Evolutionary conservation across 2,329 filamentous ascomycete species (phyloP).

Genomic region (Emericellopsis atlantica): DNA sequence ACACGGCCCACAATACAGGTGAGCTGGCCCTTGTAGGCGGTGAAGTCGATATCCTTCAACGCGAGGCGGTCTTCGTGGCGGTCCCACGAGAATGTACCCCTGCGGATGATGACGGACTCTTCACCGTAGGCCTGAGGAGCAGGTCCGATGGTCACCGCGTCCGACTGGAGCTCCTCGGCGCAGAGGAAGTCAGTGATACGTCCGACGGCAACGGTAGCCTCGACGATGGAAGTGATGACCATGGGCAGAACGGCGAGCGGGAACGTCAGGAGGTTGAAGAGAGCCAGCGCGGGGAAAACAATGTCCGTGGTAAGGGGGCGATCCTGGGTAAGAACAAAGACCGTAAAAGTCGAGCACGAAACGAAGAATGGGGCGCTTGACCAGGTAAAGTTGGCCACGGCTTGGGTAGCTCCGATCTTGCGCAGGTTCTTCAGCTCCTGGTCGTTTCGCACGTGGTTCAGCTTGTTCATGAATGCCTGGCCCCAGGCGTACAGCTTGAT

Average conservation of each 20-base stretch:
- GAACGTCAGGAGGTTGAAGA: slow-evolving; percentile 95
- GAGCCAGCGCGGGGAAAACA: slow-evolving; percentile 79
- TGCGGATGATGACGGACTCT: slow-evolving; percentile 70
- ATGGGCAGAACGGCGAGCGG: slow-evolving; percentile 89
- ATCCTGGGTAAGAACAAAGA: slow-evolving; percentile 79
- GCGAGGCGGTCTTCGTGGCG: slow-evolving; percentile 60
- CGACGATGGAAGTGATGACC: slow-evolving; percentile 94
- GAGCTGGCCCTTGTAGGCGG: slow-evolving; percentile 82
- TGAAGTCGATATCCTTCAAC: slow-evolving; percentile 76
- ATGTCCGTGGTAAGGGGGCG: slow-evolving; percentile 82
- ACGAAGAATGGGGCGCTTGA: slow-evolving; percentile 95
- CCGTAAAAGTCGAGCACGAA: slow-evolving; percentile 89
- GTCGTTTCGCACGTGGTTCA: slow-evolving; percentile 93
- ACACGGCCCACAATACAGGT: slow-evolving; percentile 89
- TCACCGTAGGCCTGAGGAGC: slow-evolving; percentile 67
- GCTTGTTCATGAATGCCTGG: slow-evolving; percentile 90
- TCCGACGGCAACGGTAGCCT: slow-evolving; percentile 83
- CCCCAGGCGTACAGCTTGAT: slow-evolving; percentile 99
- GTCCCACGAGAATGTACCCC: slow-evolving; percentile 92
- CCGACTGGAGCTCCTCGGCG: slow-evolving; percentile 79
- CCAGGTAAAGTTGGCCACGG: slow-evolving; percentile 96
- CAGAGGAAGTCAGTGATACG: slow-evolving; percentile 75
- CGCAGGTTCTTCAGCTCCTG: slow-evolving; percentile 88
- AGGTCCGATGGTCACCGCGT: slow-evolving; percentile 62
- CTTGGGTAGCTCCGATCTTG: slow-evolving; percentile 89